Evolutionary conservation across 108 stramenopile genomes (phyloP).

Genomic region (Seminavis robusta): DNA sequence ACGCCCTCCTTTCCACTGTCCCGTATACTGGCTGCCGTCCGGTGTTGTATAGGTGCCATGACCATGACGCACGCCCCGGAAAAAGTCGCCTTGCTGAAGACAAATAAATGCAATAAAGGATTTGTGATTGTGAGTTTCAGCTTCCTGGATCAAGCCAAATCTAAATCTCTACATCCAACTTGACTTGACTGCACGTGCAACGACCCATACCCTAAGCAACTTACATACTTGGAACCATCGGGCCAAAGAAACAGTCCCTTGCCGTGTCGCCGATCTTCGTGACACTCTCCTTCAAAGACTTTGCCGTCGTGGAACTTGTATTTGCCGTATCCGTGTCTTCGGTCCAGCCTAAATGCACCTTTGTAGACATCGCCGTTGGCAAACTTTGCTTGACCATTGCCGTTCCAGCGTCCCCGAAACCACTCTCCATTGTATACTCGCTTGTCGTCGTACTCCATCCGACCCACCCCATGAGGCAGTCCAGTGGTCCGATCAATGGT

Average conservation of each 20-base stretch:
- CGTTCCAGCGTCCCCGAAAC: neutral
- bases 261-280: neutral
- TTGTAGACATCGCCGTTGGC: neutral
- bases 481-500: neutral
- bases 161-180: too few relatives aligned
- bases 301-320: neutral
- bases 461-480: neutral
- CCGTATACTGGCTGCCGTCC: neutral
- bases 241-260: neutral
- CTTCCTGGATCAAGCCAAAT: too few relatives aligned
- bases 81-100: neutral
- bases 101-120: too few relatives aligned
- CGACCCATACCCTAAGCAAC: too few relatives aligned
- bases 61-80: neutral
- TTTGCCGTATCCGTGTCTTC: neutral
- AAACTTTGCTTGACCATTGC: neutral
- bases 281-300: constrained; percentile 2
- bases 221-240: constrained; percentile 2
- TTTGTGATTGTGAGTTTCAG: too few relatives aligned
- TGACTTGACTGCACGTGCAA: too few relatives aligned
- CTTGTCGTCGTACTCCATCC: neutral
- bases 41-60: neutral
- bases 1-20: neutral
- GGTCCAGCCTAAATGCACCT: neutral
- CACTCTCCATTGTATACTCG: constrained; percentile 1